Conservation (phyloP, 805 yeast genomes). For the Debaryomyces tyrocola region DNA sequence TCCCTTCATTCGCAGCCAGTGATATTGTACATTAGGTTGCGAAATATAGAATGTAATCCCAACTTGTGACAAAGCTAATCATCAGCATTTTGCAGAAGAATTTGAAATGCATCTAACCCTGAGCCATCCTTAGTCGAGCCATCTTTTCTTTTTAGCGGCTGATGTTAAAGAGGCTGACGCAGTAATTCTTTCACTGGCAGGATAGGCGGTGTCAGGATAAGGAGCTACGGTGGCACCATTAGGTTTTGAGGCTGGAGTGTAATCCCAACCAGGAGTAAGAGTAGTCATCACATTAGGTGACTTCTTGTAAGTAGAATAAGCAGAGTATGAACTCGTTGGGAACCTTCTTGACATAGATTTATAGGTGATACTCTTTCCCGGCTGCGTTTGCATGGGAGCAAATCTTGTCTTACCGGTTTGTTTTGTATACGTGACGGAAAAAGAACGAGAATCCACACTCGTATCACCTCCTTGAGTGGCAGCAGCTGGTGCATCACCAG, state of each 20-base stretch:
- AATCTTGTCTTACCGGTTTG: constrained; percentile 79
- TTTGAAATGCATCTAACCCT: too few relatives aligned
- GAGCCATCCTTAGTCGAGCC: constrained; percentile 28
- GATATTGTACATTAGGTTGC: too few relatives aligned
- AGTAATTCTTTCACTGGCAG: constrained; percentile 55
- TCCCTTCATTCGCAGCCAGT: too few relatives aligned
- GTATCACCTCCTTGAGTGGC: constrained; percentile 16
- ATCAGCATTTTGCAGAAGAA: too few relatives aligned
- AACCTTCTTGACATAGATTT: constrained; percentile 64
- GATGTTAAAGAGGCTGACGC: constrained; percentile 37
- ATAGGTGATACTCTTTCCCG: constrained; percentile 67
- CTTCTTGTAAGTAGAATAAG: constrained; percentile 47
- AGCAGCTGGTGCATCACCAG: constrained; percentile 42
- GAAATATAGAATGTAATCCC: too few relatives aligned
- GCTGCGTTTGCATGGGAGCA: constrained; percentile 95
- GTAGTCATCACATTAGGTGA: constrained; percentile 59
- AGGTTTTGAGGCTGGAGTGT: constrained; percentile 57
- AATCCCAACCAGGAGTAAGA: constrained; percentile 81
- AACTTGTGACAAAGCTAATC: too few relatives aligned
- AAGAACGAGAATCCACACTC: constrained; percentile 44
- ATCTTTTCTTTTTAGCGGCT: constrained; percentile 34
- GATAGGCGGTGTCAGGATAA: constrained; percentile 62
- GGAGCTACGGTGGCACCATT: constrained; percentile 76
- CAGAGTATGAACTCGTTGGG: constrained; percentile 64
- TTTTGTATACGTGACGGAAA: constrained; percentile 65